Evolutionary conservation across 2,329 filamentous ascomycete species (phyloP), one percentile per base, ranked within the genome.

Genomic region (Daldinia eschscholtzii): DNA sequence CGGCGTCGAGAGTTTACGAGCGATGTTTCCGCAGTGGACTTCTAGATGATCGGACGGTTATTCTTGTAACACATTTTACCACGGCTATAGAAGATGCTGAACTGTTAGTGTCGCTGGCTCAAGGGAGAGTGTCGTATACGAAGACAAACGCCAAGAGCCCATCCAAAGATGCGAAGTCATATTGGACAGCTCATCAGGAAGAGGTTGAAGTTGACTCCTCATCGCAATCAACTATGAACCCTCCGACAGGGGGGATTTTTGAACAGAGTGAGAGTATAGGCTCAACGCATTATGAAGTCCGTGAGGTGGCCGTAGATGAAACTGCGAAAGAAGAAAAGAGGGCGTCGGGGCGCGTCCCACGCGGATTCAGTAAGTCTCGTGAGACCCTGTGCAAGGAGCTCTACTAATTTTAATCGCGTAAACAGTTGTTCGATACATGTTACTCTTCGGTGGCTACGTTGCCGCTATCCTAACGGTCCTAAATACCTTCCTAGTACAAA

Each of bases 371-470:
- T 70, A 64, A 65, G 68, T 68, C n/a, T 39, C n/a, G 15, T 30
- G 18, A 9, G 23, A 6, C 3, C 1, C 12, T 26, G n/a, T 20
- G 39, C 41, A 15, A 33, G 18, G 20, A 44, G 20, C 12, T 33
- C 6, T 9, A 30, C 26, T 23, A 23, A 50, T 30, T 44, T 37
- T 48, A 42, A 66, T 28, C 35, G 5, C 6, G 3, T 41, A 5
- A 33, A 61, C 50, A 70, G 65, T 74, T 46, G 20, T 69, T 28
- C 50, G 65, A 46, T 74, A 74, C 42, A 67, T 74, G 65, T 62
- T 66, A 15, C 61, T 73, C n/a, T 73, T 74, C 46, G 73, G 73
- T 41, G 72, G 68, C 18, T 63, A 64, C 42, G 33, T 60, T 5
- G 13, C 48, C 23, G 70, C 67, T 12, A n/a, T 50, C 15, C 55